Evolutionary conservation across 345 rosid genomes (phyloP), one percentile per base, ranked within the genome.

Genomic region (Rubroshorea leprosula): DNA sequence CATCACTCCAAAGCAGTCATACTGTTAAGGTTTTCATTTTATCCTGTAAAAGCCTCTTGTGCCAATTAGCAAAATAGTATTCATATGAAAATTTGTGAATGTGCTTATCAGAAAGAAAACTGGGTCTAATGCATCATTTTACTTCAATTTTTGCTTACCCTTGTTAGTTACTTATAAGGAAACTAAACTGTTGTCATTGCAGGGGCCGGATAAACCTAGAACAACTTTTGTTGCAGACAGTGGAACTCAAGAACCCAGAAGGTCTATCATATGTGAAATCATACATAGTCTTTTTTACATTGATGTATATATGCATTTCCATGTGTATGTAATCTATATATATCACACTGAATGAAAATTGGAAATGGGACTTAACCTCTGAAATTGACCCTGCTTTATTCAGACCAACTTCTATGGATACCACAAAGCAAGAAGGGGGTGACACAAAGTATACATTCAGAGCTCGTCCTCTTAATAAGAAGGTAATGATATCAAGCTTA

Each of bases 381-480:
- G 22, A 39, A 54, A 25, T 45, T 68, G 43, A 55, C 46, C 14
- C 24, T 62, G 27, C 62, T 56, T 63, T 65, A 43, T 29, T 58
- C 70, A 82, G 94, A 73, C 68, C 69, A 64, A 82, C 60, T 60
- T 61, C 77, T 26, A 35, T 55, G 58, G 79, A 73, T 70, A 51
- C 57, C 51, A 18, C 70, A 26, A 70, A 68, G 62, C 84, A 77
- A 56, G 78, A 83, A 48, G 67, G 22, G 47, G 49, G 61, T 61
- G 64, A 68, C 24, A 41, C 62, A 46, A 65, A 71, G 17, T 72
- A 72, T 64, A 48, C 58, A 65, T 86, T 83, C 58, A 84, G 77
- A 76, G 91, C 96, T 60, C 85, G 68, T 47, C 89, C 86, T 26
- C 74, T 76, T 44, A 73, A 83, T 74, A 81, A 75, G 68, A 94